Evolutionary conservation across 371 early-diverging fungal species (phyloP).

Genomic region (Circinella minor): DNA sequence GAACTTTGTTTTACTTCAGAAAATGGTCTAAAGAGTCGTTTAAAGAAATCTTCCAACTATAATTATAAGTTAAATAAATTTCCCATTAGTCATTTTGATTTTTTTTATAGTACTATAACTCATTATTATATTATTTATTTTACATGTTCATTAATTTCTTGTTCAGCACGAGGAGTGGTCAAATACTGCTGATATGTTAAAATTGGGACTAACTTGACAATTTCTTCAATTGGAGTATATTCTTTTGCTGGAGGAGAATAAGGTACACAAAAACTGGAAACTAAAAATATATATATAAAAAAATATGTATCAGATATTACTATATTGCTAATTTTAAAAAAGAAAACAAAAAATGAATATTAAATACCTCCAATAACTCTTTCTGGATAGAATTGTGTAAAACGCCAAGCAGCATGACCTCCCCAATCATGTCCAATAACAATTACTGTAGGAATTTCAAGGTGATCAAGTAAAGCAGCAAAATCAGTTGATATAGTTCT

Average conservation of each 20-base stretch:
- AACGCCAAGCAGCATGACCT: conserved; percentile 70
- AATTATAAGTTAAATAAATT: background rate
- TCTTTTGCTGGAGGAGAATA: conserved; percentile 48
- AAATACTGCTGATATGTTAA: conserved; percentile 63
- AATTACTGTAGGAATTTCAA: conserved; percentile 62
- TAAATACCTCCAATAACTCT: conserved; percentile 52
- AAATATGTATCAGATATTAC: background rate
- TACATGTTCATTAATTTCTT: conserved; percentile 43
- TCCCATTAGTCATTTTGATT: background rate
- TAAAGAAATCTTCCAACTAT: conserved; percentile 35
- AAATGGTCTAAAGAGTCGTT: conserved; percentile 36
- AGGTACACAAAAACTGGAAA: conserved; percentile 71
- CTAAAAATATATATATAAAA: background rate
- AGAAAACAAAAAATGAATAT: background rate
- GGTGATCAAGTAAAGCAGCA: conserved; percentile 61
- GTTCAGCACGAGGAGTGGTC: conserved; percentile 40
- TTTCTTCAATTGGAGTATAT: conserved; percentile 49
- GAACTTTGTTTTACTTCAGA: conserved; percentile 15
- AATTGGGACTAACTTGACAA: conserved; percentile 59
- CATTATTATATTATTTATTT: background rate
- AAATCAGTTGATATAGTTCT: conserved; percentile 62
- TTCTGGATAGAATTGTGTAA: conserved; percentile 68
- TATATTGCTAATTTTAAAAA: too few species aligned
- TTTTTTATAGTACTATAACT: background rate
- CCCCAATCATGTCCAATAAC: conserved; percentile 84